Base-by-base conservation (phyloP, 805 yeast species). In the Lipomyces yamanashiensis region DNA sequence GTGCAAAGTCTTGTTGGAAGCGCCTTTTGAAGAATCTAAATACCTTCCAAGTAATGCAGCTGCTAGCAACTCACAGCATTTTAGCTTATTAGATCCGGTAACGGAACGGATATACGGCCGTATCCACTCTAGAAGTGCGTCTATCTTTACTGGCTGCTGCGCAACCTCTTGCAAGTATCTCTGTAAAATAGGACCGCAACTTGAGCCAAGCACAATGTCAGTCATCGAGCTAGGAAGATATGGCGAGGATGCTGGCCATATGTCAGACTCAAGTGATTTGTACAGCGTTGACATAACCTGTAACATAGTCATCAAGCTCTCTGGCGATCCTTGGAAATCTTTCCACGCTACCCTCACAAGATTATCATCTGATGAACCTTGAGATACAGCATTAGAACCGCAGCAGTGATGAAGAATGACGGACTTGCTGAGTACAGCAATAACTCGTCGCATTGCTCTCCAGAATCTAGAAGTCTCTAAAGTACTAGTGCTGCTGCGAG, bases 181-280 rank as follows among this genome's bases (percentile, higher is more conserved):
- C 33, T 80, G 39, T 85, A 74, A 56, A 2, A 28, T 23, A 7
- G 60, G 54, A 39, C 23, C 12, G 21, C 45, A 28, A 7, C 45
- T 37, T 7, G 39, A 41, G 15, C 82, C 82, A 53, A 87, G 79
- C 0, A 88, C 78, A 17, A 85, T 80, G 67, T 87, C 92, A 57
- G 88, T 73, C 50, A 87, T 77, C 63, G 85, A 85, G 36, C 79
- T 80, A 63, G 82, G 83, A 1, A 83, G 82, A 64, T 78, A 82
- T 0, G 89, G 90, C 0, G 81, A 76, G 2, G 85, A 79, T 33
- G 76, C 68, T 0, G 73, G 70, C 93, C 95, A 90, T 62, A 87
- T 83, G 2, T 77, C 75, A 0, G 70, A 19, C 7, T 79, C 81
- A 10, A 85, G 76, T 47, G 77, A 77, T 1, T 68, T 63, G 28